Evolutionary conservation across 257 asterid genomes (phyloP).

Genomic region (Ilex aquifolium): DNA sequence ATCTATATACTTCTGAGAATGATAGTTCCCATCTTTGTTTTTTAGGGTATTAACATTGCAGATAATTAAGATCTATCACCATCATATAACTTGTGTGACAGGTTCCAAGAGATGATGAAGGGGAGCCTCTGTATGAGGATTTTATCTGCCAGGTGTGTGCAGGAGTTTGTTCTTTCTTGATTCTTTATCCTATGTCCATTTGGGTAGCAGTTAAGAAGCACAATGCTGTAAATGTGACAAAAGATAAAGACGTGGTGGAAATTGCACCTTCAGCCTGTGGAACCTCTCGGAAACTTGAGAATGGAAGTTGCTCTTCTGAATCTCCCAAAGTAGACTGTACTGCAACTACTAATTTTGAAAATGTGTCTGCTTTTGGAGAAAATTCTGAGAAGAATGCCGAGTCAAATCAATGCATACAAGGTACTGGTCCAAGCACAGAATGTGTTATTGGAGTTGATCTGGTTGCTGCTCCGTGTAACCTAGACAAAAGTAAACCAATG

Average conservation of each 20-base stretch:
- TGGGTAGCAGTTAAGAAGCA: slow-evolving; percentile 22
- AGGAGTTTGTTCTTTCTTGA: slow-evolving; percentile 51
- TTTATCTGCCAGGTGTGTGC: slow-evolving; percentile 80
- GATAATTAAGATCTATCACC: too few relatives aligned
- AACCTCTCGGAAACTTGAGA: slow-evolving; percentile 21
- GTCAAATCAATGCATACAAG: slow-evolving; percentile 22
- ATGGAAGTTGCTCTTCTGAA: slow-evolving; percentile 21
- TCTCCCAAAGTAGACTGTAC: slow-evolving; percentile 3
- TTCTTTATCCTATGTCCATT: slow-evolving; percentile 53
- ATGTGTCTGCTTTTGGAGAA: slow-evolving; percentile 15
- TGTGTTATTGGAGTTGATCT: slow-evolving; percentile 48
- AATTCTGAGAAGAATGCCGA: neutral
- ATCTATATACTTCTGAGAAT: too few relatives aligned
- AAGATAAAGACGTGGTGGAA: slow-evolving; percentile 38
- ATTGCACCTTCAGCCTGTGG: slow-evolving; percentile 21
- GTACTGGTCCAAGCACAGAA: slow-evolving; percentile 40
- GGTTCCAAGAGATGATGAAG: slow-evolving; percentile 89
- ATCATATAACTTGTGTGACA: slow-evolving; percentile 18
- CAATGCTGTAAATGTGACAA: slow-evolving; percentile 16
- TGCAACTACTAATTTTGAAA: slow-evolving; percentile 16
- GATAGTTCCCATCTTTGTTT: too few relatives aligned
- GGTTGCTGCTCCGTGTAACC: slow-evolving; percentile 28
- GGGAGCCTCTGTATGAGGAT: slow-evolving; percentile 83
- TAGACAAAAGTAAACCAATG: slow-evolving; percentile 43
- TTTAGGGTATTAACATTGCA: too few relatives aligned